Percentiles rank a stretch among this genome's conserved stretches.
These are phyloP conservation scores for Juglanconis sp. DNA, from an alignment of 2,329 filamentous ascomycete species.

Conservation along the genomic window DNA sequence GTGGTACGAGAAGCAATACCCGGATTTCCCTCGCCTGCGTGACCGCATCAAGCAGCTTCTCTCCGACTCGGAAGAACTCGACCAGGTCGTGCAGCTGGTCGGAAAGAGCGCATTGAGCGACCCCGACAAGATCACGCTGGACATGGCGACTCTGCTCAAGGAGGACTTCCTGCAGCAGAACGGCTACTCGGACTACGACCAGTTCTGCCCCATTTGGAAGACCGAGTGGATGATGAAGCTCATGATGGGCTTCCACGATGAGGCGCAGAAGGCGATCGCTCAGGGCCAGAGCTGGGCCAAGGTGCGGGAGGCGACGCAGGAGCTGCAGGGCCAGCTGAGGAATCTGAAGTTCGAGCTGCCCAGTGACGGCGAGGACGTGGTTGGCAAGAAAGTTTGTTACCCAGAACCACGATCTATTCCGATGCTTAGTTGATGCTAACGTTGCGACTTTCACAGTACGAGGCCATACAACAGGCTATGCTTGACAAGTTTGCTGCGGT, in stretches of 20 bases:
- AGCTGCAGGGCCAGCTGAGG: constrained; percentile 80
- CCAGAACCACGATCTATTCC: neutral
- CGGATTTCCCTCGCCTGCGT: constrained; percentile 89
- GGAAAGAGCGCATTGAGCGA: constrained; percentile 96
- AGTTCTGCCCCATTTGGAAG: constrained; percentile 99
- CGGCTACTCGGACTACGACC: constrained; percentile 97
- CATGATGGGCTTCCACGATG: constrained; percentile 97
- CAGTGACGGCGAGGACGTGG: constrained; percentile 73
- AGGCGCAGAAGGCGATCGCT: constrained; percentile 89
- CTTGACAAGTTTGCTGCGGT: constrained; percentile 96
- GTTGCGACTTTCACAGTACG: constrained; percentile 60
- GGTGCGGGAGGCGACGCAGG: constrained; percentile 84
- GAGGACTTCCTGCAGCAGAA: constrained; percentile 99
- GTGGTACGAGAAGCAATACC: constrained; percentile 90
- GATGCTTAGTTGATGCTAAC: constrained; percentile 34
- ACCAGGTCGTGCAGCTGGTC: constrained; percentile 97
- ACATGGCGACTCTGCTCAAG: constrained; percentile 88
- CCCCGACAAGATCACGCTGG: constrained; percentile 95
- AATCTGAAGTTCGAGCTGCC: constrained; percentile 98
- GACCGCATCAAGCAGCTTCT: constrained; percentile 92
- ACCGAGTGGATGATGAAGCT: constrained; percentile 99
- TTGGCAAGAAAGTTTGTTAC: constrained; percentile 74
- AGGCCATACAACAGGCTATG: constrained; percentile 86
- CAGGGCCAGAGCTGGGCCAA: constrained; percentile 91
- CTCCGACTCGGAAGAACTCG: constrained; percentile 91